phyloP scores from a whole-genome alignment of 108 stramenopile species.

The Phaeodactylum tricornutum region DNA sequence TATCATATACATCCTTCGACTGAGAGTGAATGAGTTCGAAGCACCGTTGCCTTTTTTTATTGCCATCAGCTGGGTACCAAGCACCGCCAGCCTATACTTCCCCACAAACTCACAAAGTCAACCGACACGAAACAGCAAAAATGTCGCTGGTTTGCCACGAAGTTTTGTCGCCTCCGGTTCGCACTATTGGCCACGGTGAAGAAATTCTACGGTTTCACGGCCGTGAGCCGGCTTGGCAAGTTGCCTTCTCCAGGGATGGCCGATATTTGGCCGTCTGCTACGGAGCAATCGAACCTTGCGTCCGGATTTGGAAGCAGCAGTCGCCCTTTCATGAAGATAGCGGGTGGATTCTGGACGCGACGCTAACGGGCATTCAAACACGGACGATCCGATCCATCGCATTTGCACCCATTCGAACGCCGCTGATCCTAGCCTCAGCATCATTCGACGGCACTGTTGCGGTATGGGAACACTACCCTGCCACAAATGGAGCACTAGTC shows the following conservation, averaged over 20 bases:
- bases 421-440: constrained; percentile 68
- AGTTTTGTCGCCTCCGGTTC: constrained; percentile 1
- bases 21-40: too few species aligned
- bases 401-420: constrained; percentile 49
- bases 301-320: constrained; percentile 51
- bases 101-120: too few species aligned
- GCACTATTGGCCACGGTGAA: background rate
- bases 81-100: too few species aligned
- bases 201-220: background rate
- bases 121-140: too few species aligned
- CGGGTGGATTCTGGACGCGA: constrained; percentile 35
- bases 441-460: constrained; percentile 87
- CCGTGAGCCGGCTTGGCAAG: constrained; percentile 51
- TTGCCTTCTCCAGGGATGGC: constrained; percentile 57
- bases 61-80: too few species aligned
- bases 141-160: background rate
- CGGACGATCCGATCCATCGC: constrained; percentile 59
- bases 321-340: constrained; percentile 1
- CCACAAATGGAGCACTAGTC: constrained; percentile 1
- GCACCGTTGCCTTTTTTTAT: too few species aligned
- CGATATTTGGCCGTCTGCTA: constrained; percentile 53
- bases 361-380: constrained; percentile 30
- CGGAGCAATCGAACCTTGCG: constrained; percentile 58
- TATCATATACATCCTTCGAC: too few species aligned
- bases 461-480: constrained; percentile 63